Base-by-base conservation (phyloP, 208 protist species). In the Endotrypanum monterogeii region DNA sequence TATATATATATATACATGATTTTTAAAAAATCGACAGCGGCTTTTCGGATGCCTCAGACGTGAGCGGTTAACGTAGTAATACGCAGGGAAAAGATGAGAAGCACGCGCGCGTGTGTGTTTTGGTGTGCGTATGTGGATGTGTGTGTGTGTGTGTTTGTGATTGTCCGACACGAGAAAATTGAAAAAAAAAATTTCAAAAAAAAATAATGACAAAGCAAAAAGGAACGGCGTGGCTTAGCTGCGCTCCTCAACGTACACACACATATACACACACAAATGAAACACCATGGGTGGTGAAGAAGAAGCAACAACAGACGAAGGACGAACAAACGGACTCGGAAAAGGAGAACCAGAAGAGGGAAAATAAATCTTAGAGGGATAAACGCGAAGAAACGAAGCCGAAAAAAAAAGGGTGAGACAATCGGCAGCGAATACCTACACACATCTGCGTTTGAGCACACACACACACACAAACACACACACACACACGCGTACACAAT, bases 221-320 rank as follows among this genome's bases (percentile, higher is more conserved):
- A 11, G 12, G 5, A 5, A 11, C 44, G 5, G 44, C 44, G 12
- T 11, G 12, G 12, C 12, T 25, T 57, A 57, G 54, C 25, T 20
- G 54, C 54, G 25, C 9, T 7, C 54, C 16, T 28, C 16, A 7
- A 55, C 35, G 30, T 39, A 51, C 11, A 66, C 61, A 66, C 61
- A 35, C 32, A 66, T 39, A 50, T 39, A n/a, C 61, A 66, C 6
- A 16, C 61, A 35, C 35, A 50, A 6, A 41, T 46, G 2, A 0
- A 30, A 65, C 12, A 39, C 14, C 28, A 65, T 18, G 20, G 16
- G 23, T 37, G 58, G 32, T 25, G 9, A 20, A 11, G 6, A 63
- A 23, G n/a, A 65, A 65, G 28, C 37, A 69, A 39, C 32, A 67
- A 65, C 56, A 79, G 20, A 68, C n/a, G 39, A 61, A 73, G 16